phyloP scores from a whole-genome alignment of 495 filamentous ascomycete species.

The Penicillium malachiteum region DNA sequence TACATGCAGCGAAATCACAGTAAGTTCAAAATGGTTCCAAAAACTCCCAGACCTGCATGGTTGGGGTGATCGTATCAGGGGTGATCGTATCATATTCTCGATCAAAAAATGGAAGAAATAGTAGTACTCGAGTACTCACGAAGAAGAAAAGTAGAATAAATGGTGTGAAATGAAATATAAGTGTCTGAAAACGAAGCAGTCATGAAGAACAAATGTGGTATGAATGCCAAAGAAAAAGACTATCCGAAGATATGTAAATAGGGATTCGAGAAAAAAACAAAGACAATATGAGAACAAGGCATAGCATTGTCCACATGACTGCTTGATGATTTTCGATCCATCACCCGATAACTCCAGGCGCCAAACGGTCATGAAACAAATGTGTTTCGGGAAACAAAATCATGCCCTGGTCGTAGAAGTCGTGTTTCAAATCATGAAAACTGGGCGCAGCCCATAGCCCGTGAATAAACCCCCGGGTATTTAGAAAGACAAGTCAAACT shows the following conservation, averaged over 20 bases:
- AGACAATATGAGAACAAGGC: conserved; percentile 5
- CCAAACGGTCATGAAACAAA: conserved; percentile 11
- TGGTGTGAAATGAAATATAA: no score
- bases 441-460: background rate
- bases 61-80: no score
- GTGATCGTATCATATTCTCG: no score
- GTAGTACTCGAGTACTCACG: no score
- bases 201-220: no score
- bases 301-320: conserved; percentile 9
- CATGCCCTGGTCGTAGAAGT: conserved; percentile 21
- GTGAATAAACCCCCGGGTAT: background rate
- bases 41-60: no score
- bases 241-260: background rate
- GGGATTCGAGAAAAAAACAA: background rate
- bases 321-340: conserved; percentile 8
- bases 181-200: no score
- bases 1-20: no score
- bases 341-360: conserved; percentile 21
- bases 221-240: no score
- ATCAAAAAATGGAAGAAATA: no score
- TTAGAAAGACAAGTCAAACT: background rate
- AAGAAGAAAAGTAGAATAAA: no score
- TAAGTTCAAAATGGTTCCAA: no score
- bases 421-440: conserved; percentile 20
- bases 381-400: background rate